These are phyloP conservation scores for Microsporum audouinii DNA, from an alignment of 2,329 filamentous ascomycete species.

Conservation along the genomic window DNA sequence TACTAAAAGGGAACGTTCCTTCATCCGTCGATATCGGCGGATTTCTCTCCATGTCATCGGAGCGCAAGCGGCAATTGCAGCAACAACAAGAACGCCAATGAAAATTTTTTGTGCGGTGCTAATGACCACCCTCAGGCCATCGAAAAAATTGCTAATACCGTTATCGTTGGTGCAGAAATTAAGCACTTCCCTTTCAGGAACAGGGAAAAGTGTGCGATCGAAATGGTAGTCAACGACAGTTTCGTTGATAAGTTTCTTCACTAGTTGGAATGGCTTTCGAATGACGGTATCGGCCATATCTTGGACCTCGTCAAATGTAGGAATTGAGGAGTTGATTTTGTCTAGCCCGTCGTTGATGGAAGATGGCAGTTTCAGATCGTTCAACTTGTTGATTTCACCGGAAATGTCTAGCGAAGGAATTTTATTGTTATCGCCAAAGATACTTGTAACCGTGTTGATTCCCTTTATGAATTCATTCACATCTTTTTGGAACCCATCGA, in stretches of 20 bases:
- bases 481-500: slow-evolving; percentile 42
- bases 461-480: slow-evolving; percentile 42
- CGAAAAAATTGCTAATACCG: slow-evolving; percentile 73
- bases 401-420: slow-evolving; percentile 54
- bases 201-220: slow-evolving; percentile 63
- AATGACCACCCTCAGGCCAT: slow-evolving; percentile 55
- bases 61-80: slow-evolving; percentile 61
- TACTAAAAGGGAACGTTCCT: slow-evolving; percentile 57
- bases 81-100: slow-evolving; percentile 58
- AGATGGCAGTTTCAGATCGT: slow-evolving; percentile 56
- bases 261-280: slow-evolving; percentile 65
- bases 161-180: slow-evolving; percentile 82
- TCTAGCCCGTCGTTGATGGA: slow-evolving; percentile 58
- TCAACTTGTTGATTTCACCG: slow-evolving; percentile 52
- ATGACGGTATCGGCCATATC: slow-evolving; percentile 69
- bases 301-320: slow-evolving; percentile 70
- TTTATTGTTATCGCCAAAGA: slow-evolving; percentile 34
- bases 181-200: slow-evolving; percentile 70
- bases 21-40: slow-evolving; percentile 61
- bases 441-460: slow-evolving; percentile 47
- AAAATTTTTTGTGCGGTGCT: slow-evolving; percentile 60
- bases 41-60: slow-evolving; percentile 76
- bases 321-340: slow-evolving; percentile 65
- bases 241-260: slow-evolving; percentile 61
- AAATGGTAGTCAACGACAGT: slow-evolving; percentile 65